Evolutionary conservation across 768 basidiomycete genomes (phyloP), one percentile per base, ranked within the genome.

Genomic region (Filobasidium floriforme): DNA sequence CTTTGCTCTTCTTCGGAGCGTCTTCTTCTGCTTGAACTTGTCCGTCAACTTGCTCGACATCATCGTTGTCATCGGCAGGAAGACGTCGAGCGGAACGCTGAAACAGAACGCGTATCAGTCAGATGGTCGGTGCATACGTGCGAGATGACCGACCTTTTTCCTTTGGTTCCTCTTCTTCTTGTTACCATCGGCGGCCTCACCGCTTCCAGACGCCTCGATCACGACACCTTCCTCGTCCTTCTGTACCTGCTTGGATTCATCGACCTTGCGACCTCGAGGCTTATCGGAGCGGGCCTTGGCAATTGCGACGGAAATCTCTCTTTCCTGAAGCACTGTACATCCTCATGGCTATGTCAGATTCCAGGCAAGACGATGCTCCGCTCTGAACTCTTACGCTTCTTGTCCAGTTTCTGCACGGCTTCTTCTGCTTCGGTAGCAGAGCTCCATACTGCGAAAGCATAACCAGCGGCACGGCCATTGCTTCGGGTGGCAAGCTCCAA

Each of bases 221-320:
- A 37, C 32, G 32, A 37, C 32, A 37, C 32, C 32, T 37, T 37
- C 32, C 32, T 37, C 32, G 9, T 37, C 32, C 32, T 37, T 37
- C 32, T 37, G 32, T 37, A 37, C 32, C 32, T 37, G 19, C 37
- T 37, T 15, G 32, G 7, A n/a, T 32, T 59, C 57, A 62, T 61
- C 65, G 66, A 68, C 49, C 63, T 68, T 68, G 43, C 41, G 40
- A 18, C 59, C 59, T 26, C 51, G 44, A 41, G 63, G 18, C 19
- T 40, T 59, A 19, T 57, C 55, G 7, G 52, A 18, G 7, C 72
- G 69, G 66, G 72, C 70, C 55, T 70, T 70, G 24, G 73, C 71
- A 24, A 70, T 67, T 59, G 76, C 76, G 52, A 78, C 68, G 18
- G 60, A 41, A 66, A 76, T 55, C 61, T 73, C 71, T 90, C 77